Evolutionary conservation across 345 rosid genomes (phyloP).

Genomic region (Crucihimalaya himalaica): DNA sequence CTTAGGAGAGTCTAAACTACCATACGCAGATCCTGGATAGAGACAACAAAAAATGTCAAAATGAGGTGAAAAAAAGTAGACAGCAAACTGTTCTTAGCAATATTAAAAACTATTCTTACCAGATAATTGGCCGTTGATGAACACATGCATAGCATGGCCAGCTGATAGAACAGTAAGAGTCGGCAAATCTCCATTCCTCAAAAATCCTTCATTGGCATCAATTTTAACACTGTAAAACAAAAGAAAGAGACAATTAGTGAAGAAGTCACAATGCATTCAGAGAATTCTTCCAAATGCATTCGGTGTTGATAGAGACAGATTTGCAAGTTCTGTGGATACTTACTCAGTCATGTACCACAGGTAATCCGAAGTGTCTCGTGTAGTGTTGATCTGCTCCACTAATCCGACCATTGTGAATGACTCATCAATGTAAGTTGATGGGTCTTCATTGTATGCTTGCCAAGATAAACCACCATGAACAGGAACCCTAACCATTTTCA

Average conservation of each 20-base stretch:
- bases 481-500: conserved; percentile 86
- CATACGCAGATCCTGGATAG: conserved; percentile 77
- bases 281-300: conserved; percentile 13
- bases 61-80: neutral
- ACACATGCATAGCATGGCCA: conserved; percentile 94
- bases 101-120: conserved; percentile 45
- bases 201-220: conserved; percentile 55
- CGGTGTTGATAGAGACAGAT: neutral
- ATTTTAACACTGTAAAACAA: conserved; percentile 46
- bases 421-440: conserved; percentile 61
- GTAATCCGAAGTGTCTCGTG: conserved; percentile 86
- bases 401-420: conserved; percentile 81
- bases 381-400: conserved; percentile 94
- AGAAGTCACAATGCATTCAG: neutral
- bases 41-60: conserved; percentile 24
- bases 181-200: conserved; percentile 58
- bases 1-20: conserved; percentile 91
- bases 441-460: conserved; percentile 87
- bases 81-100: conserved; percentile 1
- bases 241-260: neutral
- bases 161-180: conserved; percentile 76
- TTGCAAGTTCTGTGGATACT: conserved; percentile 42
- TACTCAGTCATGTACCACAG: conserved; percentile 99
- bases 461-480: conserved; percentile 86
- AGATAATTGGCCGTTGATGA: conserved; percentile 76